Base-by-base conservation (phyloP, 768 basidiomycete genomes). In the Psilocybe cyanescens region DNA sequence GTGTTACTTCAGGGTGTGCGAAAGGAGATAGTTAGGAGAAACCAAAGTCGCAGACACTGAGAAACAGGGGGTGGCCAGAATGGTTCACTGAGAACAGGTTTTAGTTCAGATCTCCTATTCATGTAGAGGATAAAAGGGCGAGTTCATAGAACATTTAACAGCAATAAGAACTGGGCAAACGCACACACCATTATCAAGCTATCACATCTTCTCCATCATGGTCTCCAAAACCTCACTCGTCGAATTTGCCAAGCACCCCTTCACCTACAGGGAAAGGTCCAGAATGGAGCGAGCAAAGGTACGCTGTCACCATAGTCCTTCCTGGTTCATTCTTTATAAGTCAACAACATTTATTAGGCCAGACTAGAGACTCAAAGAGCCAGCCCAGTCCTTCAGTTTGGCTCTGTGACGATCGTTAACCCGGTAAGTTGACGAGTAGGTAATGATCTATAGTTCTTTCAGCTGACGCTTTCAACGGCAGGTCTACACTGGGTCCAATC, bases 301-400 rank as follows among this genome's bases (percentile, higher is more conserved):
- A 37, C 41, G 8, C 24, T 24, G 24, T 8, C 33, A 35, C 1
- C 33, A 35, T 35, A 24, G 24, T 24, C 24, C 24, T 24, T 24
- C 24, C 24, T 24, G 24, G 6, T 3, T 35, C 24, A 24, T 35
- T 35, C 33, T 11, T 35, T 6, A 35, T 35, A 11, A 35, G 24
- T 35, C 5, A 1, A 50, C 29, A 6, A 50, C 28, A 12, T 7
- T 35, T 19, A 41, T n/a, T 7, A 64, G 54, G 47, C 45, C 5
- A 57, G 33, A 41, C 11, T 62, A 9, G n/a, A 49, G 14, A 28
- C 16, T 4, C 51, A 58, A n/a, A 33, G 45, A 44, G 44, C 55
- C 11, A 62, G 61, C 19, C 56, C 61, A 44, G 53, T 55, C 14
- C 49, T 61, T 12, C 49, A 50, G 17, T 57, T 61, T 12, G 60